phyloP scores from a whole-genome alignment of 2,329 filamentous ascomycete species.

The Talaromyces sp. region DNA sequence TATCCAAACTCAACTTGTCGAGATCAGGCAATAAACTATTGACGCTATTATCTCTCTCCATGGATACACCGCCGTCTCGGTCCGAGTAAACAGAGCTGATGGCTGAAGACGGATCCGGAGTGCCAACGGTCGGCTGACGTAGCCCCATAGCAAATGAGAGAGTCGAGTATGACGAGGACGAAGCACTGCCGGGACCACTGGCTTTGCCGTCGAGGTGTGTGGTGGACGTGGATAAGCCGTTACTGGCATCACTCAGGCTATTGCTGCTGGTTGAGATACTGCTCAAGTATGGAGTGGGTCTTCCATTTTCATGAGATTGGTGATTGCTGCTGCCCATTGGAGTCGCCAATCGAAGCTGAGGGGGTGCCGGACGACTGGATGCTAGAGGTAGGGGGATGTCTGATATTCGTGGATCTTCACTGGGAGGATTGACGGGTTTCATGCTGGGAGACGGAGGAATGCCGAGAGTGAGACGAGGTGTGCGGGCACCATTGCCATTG shows the following conservation, averaged over 20 bases:
- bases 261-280: slow-evolving; percentile 1
- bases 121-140: slow-evolving; percentile 59
- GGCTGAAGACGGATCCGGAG: slow-evolving; percentile 81
- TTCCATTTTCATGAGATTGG: slow-evolving; percentile 39
- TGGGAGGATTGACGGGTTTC: slow-evolving; percentile 61
- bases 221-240: slow-evolving; percentile 73
- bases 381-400: slow-evolving; percentile 37
- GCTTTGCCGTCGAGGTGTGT: slow-evolving; percentile 66
- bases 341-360: slow-evolving; percentile 80
- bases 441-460: slow-evolving; percentile 84
- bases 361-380: slow-evolving; percentile 60
- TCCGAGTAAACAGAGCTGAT: slow-evolving; percentile 62
- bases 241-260: slow-evolving; percentile 3
- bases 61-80: slow-evolving; percentile 65
- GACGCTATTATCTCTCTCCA: slow-evolving; percentile 80
- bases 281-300: not conserved
- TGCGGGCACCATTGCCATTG: slow-evolving; percentile 58
- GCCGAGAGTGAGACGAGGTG: slow-evolving; percentile 78
- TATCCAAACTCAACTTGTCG: slow-evolving; percentile 77
- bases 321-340: slow-evolving; percentile 66
- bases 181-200: slow-evolving; percentile 79
- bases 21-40: slow-evolving; percentile 72
- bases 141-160: slow-evolving; percentile 76
- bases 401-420: slow-evolving; percentile 44
- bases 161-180: slow-evolving; percentile 80